phyloP scores from a whole-genome alignment of 495 filamentous ascomycete species.

The Tuber microsphaerosporum region DNA sequence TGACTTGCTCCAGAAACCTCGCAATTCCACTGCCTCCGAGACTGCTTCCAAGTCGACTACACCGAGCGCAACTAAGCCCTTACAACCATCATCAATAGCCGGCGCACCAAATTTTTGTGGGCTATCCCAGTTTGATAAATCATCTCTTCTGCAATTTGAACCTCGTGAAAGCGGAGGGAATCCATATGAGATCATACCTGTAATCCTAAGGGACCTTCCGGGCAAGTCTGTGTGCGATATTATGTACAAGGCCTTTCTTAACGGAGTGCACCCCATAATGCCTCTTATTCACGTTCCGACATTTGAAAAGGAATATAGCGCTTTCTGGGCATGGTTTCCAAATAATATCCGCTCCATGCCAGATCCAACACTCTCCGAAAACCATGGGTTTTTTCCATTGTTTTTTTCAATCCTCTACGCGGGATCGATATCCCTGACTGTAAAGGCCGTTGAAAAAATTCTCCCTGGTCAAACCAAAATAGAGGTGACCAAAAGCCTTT shows the following conservation, averaged over 20 bases:
- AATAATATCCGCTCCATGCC: constrained; percentile 14
- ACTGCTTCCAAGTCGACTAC: background rate
- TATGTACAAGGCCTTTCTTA: constrained; percentile 34
- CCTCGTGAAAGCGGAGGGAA: constrained; percentile 15
- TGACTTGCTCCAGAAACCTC: background rate
- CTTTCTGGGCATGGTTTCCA: constrained; percentile 37
- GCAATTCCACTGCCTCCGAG: background rate
- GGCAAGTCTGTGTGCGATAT: constrained; percentile 7
- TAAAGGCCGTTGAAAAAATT: constrained; percentile 16
- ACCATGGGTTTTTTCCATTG: constrained; percentile 31
- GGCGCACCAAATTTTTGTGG: background rate
- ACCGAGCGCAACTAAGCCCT: background rate
- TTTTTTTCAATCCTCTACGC: constrained; percentile 35
- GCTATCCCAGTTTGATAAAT: constrained; percentile 18
- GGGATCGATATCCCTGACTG: constrained; percentile 29
- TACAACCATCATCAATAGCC: constrained; percentile 31
- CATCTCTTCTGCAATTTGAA: constrained; percentile 27
- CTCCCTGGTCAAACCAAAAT: constrained; percentile 11
- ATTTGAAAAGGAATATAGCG: constrained; percentile 25
- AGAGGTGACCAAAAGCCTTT: constrained; percentile 21
- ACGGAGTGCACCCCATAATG: constrained; percentile 38
- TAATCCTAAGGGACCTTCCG: constrained; percentile 25
- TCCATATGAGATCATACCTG: constrained; percentile 17
- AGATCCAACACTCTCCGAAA: constrained; percentile 19
- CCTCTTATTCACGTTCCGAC: constrained; percentile 37